Evolutionary conservation across 1,284 basidiomycete species (phyloP).

Genomic region (Pseudomicrostroma phylloplanum): DNA sequence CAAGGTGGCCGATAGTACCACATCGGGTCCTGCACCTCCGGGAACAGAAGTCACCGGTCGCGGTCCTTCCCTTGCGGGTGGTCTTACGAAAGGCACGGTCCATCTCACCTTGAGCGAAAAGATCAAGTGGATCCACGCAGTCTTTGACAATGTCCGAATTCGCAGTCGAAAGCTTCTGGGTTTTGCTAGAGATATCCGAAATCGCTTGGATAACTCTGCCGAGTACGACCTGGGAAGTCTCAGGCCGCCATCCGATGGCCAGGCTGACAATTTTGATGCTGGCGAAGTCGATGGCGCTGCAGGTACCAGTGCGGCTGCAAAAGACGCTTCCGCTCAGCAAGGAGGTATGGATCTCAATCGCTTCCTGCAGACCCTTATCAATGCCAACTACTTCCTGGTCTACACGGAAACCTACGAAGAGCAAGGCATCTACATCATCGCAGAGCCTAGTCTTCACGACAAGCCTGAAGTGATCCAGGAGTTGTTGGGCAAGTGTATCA

Average conservation of each 20-base stretch:
- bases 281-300: background rate
- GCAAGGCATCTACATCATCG: conserved; percentile 88
- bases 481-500: conserved; percentile 72
- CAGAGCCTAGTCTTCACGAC: conserved; percentile 73
- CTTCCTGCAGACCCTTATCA: conserved; percentile 73
- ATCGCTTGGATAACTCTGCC: conserved; percentile 88
- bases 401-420: conserved; percentile 84
- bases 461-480: conserved; percentile 74
- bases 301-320: background rate
- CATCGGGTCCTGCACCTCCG: background rate
- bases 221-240: conserved; percentile 77
- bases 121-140: conserved; percentile 81
- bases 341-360: conserved; percentile 60
- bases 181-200: conserved; percentile 59
- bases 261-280: background rate
- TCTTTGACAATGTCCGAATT: conserved; percentile 85
- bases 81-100: conserved; percentile 25
- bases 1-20: background rate
- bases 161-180: conserved; percentile 90
- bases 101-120: conserved; percentile 74
- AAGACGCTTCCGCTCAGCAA: background rate
- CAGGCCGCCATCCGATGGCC: conserved; percentile 18
- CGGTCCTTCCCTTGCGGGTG: conserved; percentile 23
- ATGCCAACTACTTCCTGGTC: conserved; percentile 87
- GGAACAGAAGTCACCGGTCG: background rate